Conservation (phyloP, 805 yeast genomes). For the Ogataea henricii region DNA sequence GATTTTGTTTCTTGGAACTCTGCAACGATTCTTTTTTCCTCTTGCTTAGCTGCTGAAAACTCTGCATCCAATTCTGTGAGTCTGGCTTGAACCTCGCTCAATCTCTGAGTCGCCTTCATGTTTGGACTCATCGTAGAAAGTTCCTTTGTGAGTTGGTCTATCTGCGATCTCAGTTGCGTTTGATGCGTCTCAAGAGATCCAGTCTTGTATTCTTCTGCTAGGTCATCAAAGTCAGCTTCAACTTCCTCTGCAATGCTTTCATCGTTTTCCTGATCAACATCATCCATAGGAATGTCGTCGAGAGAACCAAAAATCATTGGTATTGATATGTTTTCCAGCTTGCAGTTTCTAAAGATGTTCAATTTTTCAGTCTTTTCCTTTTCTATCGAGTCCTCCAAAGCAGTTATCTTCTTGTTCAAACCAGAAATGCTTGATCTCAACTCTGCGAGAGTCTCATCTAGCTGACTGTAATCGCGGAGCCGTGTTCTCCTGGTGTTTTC, state of each 20-base stretch:
- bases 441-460: slow-evolving; percentile 33
- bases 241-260: slow-evolving; percentile 41
- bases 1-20: slow-evolving; percentile 61
- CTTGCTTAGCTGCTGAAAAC: slow-evolving; percentile 58
- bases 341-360: slow-evolving; percentile 67
- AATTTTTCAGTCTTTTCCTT: slow-evolving; percentile 56
- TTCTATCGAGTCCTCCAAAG: slow-evolving; percentile 54
- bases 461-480: slow-evolving; percentile 21
- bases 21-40: slow-evolving; percentile 55
- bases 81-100: slow-evolving; percentile 64
- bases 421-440: slow-evolving; percentile 35
- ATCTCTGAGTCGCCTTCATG: slow-evolving; percentile 74
- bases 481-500: slow-evolving; percentile 18
- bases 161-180: slow-evolving; percentile 33
- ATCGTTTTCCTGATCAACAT: slow-evolving; percentile 38
- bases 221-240: slow-evolving; percentile 53
- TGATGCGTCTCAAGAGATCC: slow-evolving; percentile 25
- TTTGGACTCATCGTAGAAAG: slow-evolving; percentile 70
- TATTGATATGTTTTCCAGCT: slow-evolving; percentile 64
- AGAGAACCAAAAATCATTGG: slow-evolving; percentile 66
- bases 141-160: slow-evolving; percentile 39
- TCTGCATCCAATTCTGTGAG: slow-evolving; percentile 65
- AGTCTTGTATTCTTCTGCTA: slow-evolving; percentile 47
- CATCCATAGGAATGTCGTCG: slow-evolving; percentile 62
- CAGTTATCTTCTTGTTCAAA: slow-evolving; percentile 38